Conservation (phyloP, 2,329 filamentous ascomycete genomes). For the Pseudocercospora vitis region DNA sequence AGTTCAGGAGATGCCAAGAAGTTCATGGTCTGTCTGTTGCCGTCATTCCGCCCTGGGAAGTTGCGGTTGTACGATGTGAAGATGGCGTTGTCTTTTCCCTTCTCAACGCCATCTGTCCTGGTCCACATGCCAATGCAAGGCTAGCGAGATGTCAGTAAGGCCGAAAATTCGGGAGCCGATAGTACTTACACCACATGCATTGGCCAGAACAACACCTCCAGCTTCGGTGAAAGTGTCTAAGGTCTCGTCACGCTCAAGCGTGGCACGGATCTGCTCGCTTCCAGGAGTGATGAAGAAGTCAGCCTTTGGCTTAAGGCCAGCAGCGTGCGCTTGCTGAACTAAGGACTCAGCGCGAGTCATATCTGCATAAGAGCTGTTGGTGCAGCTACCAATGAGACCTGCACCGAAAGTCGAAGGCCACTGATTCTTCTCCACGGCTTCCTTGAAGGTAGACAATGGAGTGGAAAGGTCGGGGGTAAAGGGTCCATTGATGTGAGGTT, state of each 20-base stretch:
- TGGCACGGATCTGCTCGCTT: conserved; percentile 94
- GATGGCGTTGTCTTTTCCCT: conserved; percentile 89
- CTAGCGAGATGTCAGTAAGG: neutral
- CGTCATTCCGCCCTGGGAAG: conserved; percentile 95
- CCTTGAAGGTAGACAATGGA: conserved; percentile 84
- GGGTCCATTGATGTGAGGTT: conserved; percentile 55
- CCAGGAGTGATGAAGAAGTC: conserved; percentile 97
- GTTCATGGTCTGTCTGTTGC: conserved; percentile 96
- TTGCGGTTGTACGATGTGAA: conserved; percentile 98
- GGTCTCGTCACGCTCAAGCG: conserved; percentile 83
- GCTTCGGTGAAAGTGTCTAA: conserved; percentile 81
- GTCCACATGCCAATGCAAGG: conserved; percentile 80
- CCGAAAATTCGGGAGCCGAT: neutral
- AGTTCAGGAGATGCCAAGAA: conserved; percentile 96
- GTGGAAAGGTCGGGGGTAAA: conserved; percentile 96
- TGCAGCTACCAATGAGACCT: conserved; percentile 95
- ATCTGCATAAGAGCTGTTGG: conserved; percentile 97
- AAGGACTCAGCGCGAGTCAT: conserved; percentile 95
- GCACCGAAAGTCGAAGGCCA: conserved; percentile 93
- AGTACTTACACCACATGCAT: conserved; percentile 71
- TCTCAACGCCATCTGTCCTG: conserved; percentile 78
- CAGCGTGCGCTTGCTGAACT: conserved; percentile 83
- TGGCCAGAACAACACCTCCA: conserved; percentile 86
- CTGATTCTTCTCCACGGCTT: conserved; percentile 75
- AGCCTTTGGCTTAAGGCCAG: conserved; percentile 84